These are phyloP conservation scores for Syzygium aqueum DNA, from an alignment of 345 rosid species.

Conservation along the genomic window DNA sequence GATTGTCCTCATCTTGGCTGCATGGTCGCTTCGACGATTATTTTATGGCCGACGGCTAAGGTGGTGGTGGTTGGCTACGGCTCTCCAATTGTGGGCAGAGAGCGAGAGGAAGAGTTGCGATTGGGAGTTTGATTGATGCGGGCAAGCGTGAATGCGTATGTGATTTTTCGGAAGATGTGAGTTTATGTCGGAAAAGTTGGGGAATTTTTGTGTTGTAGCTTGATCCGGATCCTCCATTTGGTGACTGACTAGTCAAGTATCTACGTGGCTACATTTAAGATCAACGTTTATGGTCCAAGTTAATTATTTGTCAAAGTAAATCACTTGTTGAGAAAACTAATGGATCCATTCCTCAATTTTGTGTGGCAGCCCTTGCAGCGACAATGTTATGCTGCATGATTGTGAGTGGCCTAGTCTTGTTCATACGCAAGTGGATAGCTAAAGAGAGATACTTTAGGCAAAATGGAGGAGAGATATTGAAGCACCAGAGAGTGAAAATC, in stretches of 20 bases:
- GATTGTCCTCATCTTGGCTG: too few relatives aligned
- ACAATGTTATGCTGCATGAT: accelerated
- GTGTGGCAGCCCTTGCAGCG: background rate
- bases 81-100: too few relatives aligned
- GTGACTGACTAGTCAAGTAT: background rate
- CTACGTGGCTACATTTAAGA: accelerated
- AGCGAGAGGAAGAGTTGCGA: too few relatives aligned
- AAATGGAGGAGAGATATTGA: background rate
- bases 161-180: too few relatives aligned
- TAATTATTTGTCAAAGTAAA: background rate
- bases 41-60: too few relatives aligned
- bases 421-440: background rate
- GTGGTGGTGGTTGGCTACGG: too few relatives aligned
- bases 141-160: too few relatives aligned
- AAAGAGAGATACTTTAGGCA: background rate
- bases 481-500: background rate
- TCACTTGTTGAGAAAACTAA: background rate
- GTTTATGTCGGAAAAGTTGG: background rate
- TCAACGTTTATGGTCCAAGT: background rate
- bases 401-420: background rate
- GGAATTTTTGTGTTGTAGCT: background rate
- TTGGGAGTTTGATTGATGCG: too few relatives aligned
- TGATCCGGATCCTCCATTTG: background rate
- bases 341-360: background rate
- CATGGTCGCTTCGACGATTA: too few relatives aligned